phyloP scores from a whole-genome alignment of 2,329 filamentous ascomycete species.

The Xylariaceae sp. region DNA sequence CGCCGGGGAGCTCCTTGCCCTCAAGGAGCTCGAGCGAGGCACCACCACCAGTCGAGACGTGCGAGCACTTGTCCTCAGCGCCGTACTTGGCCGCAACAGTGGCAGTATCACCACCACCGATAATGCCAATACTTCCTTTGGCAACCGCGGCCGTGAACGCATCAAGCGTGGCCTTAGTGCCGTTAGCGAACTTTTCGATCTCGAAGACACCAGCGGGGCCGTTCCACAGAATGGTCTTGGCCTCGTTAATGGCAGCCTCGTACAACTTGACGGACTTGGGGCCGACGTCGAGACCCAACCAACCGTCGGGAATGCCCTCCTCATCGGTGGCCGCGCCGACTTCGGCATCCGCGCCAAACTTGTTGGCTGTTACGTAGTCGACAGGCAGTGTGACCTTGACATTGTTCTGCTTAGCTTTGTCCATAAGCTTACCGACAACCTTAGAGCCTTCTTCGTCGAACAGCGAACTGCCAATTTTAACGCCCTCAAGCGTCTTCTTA shows the following conservation, averaged over 20 bases:
- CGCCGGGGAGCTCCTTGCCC: conserved; percentile 96
- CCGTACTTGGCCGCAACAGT: conserved; percentile 98
- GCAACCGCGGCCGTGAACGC: conserved; percentile 82
- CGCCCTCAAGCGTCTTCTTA: conserved; percentile 95
- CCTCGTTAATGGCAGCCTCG: conserved; percentile 82
- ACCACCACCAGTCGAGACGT: conserved; percentile 96
- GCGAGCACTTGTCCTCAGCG: conserved; percentile 95
- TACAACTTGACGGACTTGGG: conserved; percentile 86
- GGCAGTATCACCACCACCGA: conserved; percentile 96
- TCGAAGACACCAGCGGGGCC: conserved; percentile 97
- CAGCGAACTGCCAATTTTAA: conserved; percentile 87
- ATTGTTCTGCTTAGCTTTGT: conserved; percentile 96
- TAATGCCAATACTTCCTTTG: conserved; percentile 94
- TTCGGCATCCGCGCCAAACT: conserved; percentile 85
- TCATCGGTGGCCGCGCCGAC: conserved; percentile 82
- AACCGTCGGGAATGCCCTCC: conserved; percentile 92
- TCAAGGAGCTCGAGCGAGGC: conserved; percentile 95
- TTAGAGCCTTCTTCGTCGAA: conserved; percentile 95
- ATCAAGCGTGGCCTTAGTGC: conserved; percentile 91
- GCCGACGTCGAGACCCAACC: conserved; percentile 97
- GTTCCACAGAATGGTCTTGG: conserved; percentile 99
- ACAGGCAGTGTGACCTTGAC: conserved; percentile 94
- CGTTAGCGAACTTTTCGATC: conserved; percentile 90
- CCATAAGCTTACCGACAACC: conserved; percentile 84
- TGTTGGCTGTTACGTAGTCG: conserved; percentile 96